These are phyloP conservation scores for Aschersonia sp. DNA, from an alignment of 2,329 filamentous ascomycete species.

Conservation along the genomic window DNA sequence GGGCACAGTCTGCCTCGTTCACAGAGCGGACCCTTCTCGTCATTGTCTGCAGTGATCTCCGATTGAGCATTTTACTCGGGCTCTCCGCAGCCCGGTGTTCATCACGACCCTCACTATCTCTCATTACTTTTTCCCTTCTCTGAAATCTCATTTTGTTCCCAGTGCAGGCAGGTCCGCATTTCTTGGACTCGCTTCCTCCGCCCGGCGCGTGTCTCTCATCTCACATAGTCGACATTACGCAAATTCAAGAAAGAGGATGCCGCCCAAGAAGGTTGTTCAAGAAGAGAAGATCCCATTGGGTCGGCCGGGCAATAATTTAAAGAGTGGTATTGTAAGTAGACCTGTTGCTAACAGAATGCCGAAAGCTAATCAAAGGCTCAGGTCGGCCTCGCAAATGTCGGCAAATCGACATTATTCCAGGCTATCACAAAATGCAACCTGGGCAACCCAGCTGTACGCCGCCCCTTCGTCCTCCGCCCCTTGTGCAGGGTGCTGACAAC, in stretches of 20 bases:
- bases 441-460: slow-evolving; percentile 84
- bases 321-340: slow-evolving; percentile 85
- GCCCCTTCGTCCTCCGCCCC: slow-evolving; percentile 15
- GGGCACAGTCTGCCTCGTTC: slow-evolving; percentile 1
- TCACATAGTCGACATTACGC: slow-evolving; percentile 41
- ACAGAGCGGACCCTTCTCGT: too few relatives aligned
- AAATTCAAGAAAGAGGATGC: slow-evolving; percentile 62
- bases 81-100: background rate
- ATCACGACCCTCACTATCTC: slow-evolving; percentile 12
- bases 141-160: slow-evolving; percentile 30
- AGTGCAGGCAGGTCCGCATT: slow-evolving; percentile 56
- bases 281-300: slow-evolving; percentile 96
- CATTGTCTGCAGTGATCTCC: too few relatives aligned
- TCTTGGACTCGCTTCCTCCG: slow-evolving; percentile 31
- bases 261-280: slow-evolving; percentile 82
- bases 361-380: slow-evolving; percentile 18
- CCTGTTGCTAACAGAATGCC: slow-evolving; percentile 2
- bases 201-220: slow-evolving; percentile 35
- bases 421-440: slow-evolving; percentile 95
- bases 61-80: too few relatives aligned
- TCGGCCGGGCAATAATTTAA: slow-evolving; percentile 92
- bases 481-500: slow-evolving; percentile 25
- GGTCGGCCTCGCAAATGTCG: slow-evolving; percentile 98
- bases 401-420: slow-evolving; percentile 99
- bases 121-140: slow-evolving; percentile 37